These are phyloP conservation scores for Bertia moriformis DNA, from an alignment of 2,329 filamentous ascomycete species.

Conservation along the genomic window DNA sequence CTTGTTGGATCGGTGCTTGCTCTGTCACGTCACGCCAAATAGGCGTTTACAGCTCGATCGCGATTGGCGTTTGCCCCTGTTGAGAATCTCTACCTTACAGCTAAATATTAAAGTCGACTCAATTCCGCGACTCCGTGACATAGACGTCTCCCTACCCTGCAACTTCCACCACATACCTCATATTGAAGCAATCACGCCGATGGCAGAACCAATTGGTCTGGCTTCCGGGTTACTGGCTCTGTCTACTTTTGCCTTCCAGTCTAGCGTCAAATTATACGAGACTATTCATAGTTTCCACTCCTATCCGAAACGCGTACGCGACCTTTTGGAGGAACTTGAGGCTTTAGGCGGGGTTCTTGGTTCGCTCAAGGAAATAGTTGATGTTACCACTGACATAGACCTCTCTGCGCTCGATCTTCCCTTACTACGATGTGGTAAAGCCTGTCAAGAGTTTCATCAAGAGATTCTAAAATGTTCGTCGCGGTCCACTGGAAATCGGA, in stretches of 20 bases:
- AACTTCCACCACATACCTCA: too few relatives aligned
- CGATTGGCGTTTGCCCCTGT: too few relatives aligned
- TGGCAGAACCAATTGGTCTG: constrained; percentile 21
- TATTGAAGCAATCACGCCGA: too few relatives aligned
- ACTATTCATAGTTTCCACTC: constrained; percentile 19
- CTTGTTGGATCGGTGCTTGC: too few relatives aligned
- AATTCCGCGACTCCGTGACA: too few relatives aligned
- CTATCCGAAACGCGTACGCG: constrained; percentile 20
- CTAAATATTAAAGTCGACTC: too few relatives aligned
- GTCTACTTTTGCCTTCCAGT: constrained; percentile 21
- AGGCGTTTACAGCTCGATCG: too few relatives aligned
- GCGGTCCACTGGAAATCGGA: constrained; percentile 2
- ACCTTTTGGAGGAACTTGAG: constrained; percentile 22
- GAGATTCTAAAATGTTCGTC: constrained; percentile 2
- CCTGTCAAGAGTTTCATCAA: constrained; percentile 3
- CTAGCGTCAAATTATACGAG: constrained; percentile 18
- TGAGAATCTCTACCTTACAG: too few relatives aligned
- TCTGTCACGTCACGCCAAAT: too few relatives aligned
- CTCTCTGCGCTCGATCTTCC: constrained; percentile 2
- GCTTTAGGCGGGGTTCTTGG: constrained; percentile 19
- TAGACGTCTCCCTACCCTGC: too few relatives aligned
- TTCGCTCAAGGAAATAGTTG: not conserved
- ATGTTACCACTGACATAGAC: not conserved
- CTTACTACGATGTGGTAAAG: constrained; percentile 3
- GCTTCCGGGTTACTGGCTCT: constrained; percentile 20